Conservation (phyloP, 2,329 filamentous ascomycete genomes). For the Raffaelea arxii region DNA sequence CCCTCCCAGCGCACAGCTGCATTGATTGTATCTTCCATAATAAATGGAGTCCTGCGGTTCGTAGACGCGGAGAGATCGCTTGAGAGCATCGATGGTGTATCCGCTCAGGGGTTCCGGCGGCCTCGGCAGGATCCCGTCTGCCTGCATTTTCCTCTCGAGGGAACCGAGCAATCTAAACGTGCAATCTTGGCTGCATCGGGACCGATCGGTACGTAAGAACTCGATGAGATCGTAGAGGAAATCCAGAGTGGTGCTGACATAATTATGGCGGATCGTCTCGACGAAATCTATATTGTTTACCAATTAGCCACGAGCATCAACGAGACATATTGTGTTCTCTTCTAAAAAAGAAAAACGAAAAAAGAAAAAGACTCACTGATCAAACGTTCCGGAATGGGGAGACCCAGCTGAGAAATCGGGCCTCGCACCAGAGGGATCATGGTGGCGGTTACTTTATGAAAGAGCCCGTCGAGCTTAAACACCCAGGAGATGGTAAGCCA, state of each 20-base stretch:
- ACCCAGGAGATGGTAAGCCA: slow-evolving; percentile 8
- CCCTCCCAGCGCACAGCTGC: no score
- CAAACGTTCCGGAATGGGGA: neutral
- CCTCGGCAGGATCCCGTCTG: no score
- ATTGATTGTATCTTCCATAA: no score
- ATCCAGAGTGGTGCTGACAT: neutral
- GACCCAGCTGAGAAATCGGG: neutral
- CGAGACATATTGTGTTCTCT: no score
- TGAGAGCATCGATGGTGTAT: no score
- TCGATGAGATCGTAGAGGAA: neutral
- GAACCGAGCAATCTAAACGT: neutral
- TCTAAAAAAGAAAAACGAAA: no score
- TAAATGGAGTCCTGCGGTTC: no score
- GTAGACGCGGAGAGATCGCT: no score
- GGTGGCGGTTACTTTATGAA: neutral
- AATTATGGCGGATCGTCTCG: neutral
- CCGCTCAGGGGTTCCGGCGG: no score
- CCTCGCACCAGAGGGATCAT: neutral
- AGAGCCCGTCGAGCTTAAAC: neutral
- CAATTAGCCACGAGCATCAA: no score
- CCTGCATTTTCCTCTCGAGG: neutral
- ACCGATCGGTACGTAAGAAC: neutral
- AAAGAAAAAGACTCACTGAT: neutral
- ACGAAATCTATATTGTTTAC: no score
- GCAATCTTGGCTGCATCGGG: neutral